phyloP scores from a whole-genome alignment of 2,329 filamentous ascomycete species.

The Paraphoma chrysanthemicola region DNA sequence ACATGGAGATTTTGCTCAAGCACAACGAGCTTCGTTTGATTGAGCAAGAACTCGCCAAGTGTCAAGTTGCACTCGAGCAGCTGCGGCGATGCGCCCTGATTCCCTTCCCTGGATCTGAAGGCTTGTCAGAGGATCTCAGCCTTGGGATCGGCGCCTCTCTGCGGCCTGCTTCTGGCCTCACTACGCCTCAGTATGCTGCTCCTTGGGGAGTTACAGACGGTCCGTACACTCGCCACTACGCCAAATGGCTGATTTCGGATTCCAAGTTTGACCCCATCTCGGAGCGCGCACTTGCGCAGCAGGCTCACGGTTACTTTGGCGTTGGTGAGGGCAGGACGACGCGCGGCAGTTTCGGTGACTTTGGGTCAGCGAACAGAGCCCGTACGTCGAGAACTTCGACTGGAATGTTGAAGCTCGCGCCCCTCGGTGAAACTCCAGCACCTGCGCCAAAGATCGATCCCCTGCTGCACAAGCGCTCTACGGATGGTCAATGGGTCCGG shows the following conservation, averaged over 20 bases:
- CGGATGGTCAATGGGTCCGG: conserved; percentile 85
- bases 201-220: conserved; percentile 92
- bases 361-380: conserved; percentile 56
- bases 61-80: conserved; percentile 91
- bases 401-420: conserved; percentile 55
- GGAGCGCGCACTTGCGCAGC: conserved; percentile 43
- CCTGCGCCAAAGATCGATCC: conserved; percentile 73
- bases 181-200: conserved; percentile 77
- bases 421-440: conserved; percentile 52
- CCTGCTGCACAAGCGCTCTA: conserved; percentile 81
- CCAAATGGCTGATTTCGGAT: conserved; percentile 93
- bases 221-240: conserved; percentile 92
- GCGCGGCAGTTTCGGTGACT: conserved; percentile 74
- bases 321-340: conserved; percentile 75
- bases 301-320: conserved; percentile 46
- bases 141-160: conserved; percentile 77
- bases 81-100: conserved; percentile 90
- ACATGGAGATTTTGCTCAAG: conserved; percentile 90
- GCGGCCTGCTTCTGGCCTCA: conserved; percentile 65
- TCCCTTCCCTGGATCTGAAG: conserved; percentile 78
- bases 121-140: conserved; percentile 73
- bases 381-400: conserved; percentile 65
- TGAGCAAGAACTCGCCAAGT: conserved; percentile 95
- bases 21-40: conserved; percentile 93
- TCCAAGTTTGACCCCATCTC: conserved; percentile 74